phyloP scores from a whole-genome alignment of 306 rosid species.

The Glycine soja region DNA sequence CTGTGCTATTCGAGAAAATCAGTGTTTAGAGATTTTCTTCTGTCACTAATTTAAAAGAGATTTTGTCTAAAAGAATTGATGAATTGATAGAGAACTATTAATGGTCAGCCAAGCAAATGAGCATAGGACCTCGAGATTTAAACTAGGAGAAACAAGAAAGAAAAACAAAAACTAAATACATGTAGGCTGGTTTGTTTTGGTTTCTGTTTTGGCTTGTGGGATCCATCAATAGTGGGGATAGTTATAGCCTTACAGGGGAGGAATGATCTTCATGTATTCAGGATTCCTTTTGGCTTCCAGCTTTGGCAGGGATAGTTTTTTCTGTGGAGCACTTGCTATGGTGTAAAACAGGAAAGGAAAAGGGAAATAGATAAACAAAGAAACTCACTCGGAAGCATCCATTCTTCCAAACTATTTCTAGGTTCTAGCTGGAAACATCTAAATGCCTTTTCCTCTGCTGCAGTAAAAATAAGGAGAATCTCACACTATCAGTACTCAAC shows the following conservation, averaged over 20 bases:
- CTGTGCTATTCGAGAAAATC: too few relatives aligned
- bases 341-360: not conserved
- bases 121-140: not conserved
- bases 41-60: not conserved
- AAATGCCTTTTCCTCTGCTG: not conserved
- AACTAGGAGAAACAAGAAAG: not conserved
- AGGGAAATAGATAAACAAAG: not conserved
- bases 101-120: not conserved
- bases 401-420: not conserved
- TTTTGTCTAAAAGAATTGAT: constrained; percentile 8
- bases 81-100: not conserved
- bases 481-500: not conserved
- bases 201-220: not conserved
- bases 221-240: not conserved
- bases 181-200: not conserved
- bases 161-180: not conserved
- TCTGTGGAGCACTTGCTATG: too few relatives aligned
- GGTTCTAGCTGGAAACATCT: not conserved
- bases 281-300: too few relatives aligned
- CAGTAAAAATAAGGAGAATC: not conserved
- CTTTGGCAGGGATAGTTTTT: too few relatives aligned
- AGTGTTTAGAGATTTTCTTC: constrained; percentile 5
- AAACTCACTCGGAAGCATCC: not conserved
- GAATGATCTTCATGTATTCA: too few relatives aligned
- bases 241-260: too few relatives aligned